These are phyloP conservation scores for Didymella pinodella DNA, from an alignment of 2,329 filamentous ascomycete species.

Conservation along the genomic window DNA sequence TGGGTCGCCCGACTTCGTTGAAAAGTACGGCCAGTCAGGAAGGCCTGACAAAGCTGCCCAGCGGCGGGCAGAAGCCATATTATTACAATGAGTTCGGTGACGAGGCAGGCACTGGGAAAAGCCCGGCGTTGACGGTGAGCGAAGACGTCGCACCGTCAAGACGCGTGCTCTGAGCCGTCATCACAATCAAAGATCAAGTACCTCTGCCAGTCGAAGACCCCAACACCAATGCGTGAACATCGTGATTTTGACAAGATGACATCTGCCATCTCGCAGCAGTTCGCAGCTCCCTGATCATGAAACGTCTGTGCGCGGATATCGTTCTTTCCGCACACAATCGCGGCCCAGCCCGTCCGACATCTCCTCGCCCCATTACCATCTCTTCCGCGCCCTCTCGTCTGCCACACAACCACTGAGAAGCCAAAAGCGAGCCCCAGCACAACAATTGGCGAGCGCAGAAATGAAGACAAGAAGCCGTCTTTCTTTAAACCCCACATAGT, in stretches of 20 bases:
- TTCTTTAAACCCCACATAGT: slow-evolving; percentile 3
- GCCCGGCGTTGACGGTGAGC: slow-evolving; percentile 6
- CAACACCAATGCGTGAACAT: not conserved
- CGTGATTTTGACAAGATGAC: slow-evolving; percentile 2
- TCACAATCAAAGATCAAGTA: not conserved
- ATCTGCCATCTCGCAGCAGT: slow-evolving; percentile 8
- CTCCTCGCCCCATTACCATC: slow-evolving; percentile 13
- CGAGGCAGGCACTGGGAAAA: slow-evolving; percentile 12
- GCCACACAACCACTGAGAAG: slow-evolving; percentile 8
- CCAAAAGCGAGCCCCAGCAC: not conserved
- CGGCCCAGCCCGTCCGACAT: slow-evolving; percentile 12
- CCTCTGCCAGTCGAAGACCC: not conserved
- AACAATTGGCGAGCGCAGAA: slow-evolving; percentile 23
- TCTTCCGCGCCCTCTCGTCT: slow-evolving; percentile 8
- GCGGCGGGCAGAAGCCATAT: slow-evolving; percentile 16
- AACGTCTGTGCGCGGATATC: slow-evolving; percentile 25
- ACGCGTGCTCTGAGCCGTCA: not conserved
- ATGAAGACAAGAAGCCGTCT: slow-evolving; percentile 9
- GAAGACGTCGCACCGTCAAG: slow-evolving; percentile 3
- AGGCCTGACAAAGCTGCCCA: slow-evolving; percentile 27
- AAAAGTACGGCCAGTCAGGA: slow-evolving; percentile 37
- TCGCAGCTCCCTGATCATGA: slow-evolving; percentile 1
- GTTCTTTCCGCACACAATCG: slow-evolving; percentile 19
- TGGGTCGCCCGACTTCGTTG: slow-evolving; percentile 27
- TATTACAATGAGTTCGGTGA: slow-evolving; percentile 26